Percentiles rank a stretch among this genome's conserved stretches.
Conservation (phyloP, 1,284 basidiomycete genomes). For the Ustilago shanxiensis region DNA sequence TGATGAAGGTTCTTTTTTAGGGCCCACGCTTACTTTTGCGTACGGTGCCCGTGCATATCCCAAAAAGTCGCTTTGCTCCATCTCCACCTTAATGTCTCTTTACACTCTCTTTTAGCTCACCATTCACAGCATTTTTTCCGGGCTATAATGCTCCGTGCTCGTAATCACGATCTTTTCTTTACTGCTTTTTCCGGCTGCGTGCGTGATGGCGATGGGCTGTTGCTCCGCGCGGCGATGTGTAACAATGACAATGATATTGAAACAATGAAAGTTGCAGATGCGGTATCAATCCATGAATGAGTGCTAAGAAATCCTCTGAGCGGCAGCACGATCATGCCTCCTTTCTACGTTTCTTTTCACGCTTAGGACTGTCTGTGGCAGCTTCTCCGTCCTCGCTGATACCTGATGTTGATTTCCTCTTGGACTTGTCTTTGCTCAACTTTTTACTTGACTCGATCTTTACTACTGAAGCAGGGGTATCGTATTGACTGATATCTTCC, state of each 20-base stretch:
- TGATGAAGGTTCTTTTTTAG: neutral
- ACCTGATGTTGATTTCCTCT: slow-evolving; percentile 25
- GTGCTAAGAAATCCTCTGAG: too few relatives aligned
- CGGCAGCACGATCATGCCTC: slow-evolving; percentile 4
- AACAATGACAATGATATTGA: neutral
- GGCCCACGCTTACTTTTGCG: neutral
- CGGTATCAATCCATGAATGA: neutral
- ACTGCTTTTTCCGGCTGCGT: neutral
- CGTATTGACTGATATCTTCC: slow-evolving; percentile 18
- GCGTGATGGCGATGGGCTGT: neutral
- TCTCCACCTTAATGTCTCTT: neutral
- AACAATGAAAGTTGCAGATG: neutral
- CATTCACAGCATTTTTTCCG: neutral
- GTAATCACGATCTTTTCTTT: slow-evolving; percentile 2
- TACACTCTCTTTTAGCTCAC: neutral
- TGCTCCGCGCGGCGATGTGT: neutral
- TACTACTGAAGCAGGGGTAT: slow-evolving; percentile 14
- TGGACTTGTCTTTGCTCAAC: slow-evolving; percentile 11
- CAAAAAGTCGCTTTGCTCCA: neutral
- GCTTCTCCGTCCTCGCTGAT: neutral
- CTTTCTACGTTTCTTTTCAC: slow-evolving; percentile 46
- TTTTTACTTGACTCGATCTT: slow-evolving; percentile 10
- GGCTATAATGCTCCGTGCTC: neutral
- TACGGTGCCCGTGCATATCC: neutral
- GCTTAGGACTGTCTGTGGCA: slow-evolving; percentile 1